phyloP scores from a whole-genome alignment of 345 rosid species.

The Citrus unshiu region DNA sequence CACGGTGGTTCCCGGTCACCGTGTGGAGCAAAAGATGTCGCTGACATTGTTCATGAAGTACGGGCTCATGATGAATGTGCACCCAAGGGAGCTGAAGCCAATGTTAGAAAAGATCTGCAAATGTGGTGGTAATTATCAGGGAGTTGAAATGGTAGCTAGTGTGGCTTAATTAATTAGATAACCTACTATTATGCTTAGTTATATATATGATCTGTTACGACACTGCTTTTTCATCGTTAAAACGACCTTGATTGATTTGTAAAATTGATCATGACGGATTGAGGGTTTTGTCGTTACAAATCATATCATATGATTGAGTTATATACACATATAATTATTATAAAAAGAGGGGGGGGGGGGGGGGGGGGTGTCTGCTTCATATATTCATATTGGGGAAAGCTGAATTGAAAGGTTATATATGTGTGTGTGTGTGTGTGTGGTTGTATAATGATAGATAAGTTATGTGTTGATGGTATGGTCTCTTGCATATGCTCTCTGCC shows the following conservation, averaged over 20 bases:
- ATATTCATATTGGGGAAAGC: no score
- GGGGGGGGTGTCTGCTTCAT: no score
- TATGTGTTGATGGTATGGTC: not conserved
- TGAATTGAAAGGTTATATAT: not conserved
- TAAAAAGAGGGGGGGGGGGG: no score
- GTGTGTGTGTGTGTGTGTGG: no score
- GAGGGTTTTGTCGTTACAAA: not conserved
- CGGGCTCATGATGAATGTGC: conserved; percentile 53
- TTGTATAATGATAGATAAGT: not conserved
- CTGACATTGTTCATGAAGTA: conserved; percentile 73
- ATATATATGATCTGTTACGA: no score
- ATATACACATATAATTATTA: not conserved
- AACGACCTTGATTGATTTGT: not conserved
- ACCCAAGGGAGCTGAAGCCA: conserved; percentile 39
- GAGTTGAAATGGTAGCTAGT: conserved; percentile 6
- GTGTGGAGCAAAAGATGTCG: conserved; percentile 81
- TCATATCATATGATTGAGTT: not conserved
- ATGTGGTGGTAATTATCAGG: not conserved
- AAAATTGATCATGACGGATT: not conserved
- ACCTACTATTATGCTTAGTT: no score
- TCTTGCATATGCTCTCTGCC: not conserved
- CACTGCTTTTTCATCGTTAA: no score
- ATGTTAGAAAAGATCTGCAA: conserved; percentile 20
- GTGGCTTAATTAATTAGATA: not conserved
- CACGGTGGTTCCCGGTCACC: conserved; percentile 47